phyloP scores from a whole-genome alignment of 257 asterid genomes.

The Solanum chilense region DNA sequence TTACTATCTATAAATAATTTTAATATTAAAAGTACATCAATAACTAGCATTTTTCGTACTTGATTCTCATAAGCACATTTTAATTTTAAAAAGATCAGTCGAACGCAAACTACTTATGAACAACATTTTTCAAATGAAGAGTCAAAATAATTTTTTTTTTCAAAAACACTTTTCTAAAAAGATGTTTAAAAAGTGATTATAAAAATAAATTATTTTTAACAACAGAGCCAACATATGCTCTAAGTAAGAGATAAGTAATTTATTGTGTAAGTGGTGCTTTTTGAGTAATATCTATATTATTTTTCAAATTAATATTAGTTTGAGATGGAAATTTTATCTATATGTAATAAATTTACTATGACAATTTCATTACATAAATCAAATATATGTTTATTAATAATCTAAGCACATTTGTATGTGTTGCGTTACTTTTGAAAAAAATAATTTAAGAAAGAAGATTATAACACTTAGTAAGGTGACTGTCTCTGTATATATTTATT shows the following conservation, averaged over 20 bases:
- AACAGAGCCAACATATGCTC: background rate
- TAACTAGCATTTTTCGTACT: no score
- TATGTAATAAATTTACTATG: background rate
- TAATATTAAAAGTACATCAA: no score
- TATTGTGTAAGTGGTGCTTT: background rate
- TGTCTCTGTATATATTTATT: background rate
- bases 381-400: background rate
- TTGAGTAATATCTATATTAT: background rate
- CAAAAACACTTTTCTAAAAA: no score
- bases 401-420: background rate
- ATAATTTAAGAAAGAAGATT: background rate
- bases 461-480: background rate
- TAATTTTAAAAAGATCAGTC: background rate
- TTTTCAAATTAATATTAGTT: background rate
- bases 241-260: background rate
- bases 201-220: no score
- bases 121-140: background rate
- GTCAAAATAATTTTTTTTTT: no score
- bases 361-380: background rate
- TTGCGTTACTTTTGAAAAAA: background rate
- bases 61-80: background rate
- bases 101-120: background rate
- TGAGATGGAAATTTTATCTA: background rate
- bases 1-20: no score
- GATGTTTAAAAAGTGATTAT: no score